Percentiles rank a stretch among this genome's conserved stretches.
Evolutionary conservation across 805 yeast species (phyloP).

Genomic region (Saturnispora diversa): DNA sequence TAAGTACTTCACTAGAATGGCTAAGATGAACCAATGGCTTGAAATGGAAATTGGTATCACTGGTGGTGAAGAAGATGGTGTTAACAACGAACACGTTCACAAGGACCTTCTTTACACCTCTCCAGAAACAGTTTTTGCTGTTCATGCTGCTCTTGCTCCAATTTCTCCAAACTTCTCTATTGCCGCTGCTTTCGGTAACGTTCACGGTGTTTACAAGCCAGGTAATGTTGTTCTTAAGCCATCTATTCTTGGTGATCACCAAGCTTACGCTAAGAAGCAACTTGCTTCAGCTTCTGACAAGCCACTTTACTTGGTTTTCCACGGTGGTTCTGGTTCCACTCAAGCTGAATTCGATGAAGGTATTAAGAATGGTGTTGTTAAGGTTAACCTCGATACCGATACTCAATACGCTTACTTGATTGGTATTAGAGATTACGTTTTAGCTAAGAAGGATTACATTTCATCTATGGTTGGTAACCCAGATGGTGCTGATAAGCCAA

Average conservation of each 20-base stretch:
- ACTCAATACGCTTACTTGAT: slow-evolving; percentile 95
- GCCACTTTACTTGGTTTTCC: slow-evolving; percentile 97
- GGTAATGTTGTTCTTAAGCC: slow-evolving; percentile 95
- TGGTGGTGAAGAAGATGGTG: slow-evolving; percentile 99
- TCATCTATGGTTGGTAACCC: slow-evolving; percentile 94
- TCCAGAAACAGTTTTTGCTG: slow-evolving; percentile 90
- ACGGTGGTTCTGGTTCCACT: slow-evolving; percentile 99
- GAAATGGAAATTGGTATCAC: slow-evolving; percentile 99
- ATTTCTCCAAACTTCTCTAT: slow-evolving; percentile 97
- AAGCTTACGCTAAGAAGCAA: slow-evolving; percentile 72
- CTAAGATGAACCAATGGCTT: slow-evolving; percentile 93
- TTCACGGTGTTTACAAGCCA: slow-evolving; percentile 99
- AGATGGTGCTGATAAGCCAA: slow-evolving; percentile 97
- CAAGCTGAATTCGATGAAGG: slow-evolving; percentile 88
- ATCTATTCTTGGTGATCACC: slow-evolving; percentile 92
- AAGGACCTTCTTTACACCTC: slow-evolving; percentile 86
- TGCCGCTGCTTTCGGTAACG: slow-evolving; percentile 99
- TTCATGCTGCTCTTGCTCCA: slow-evolving; percentile 81
- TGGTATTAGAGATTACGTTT: slow-evolving; percentile 96
- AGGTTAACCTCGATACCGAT: slow-evolving; percentile 99
- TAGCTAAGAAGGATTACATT: slow-evolving; percentile 93
- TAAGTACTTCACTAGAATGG: slow-evolving; percentile 89
- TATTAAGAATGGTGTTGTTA: slow-evolving; percentile 90
- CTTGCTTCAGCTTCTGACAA: slow-evolving; percentile 39
- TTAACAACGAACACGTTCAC: slow-evolving; percentile 90